Evolutionary conservation across 1,284 basidiomycete genomes (phyloP), one percentile per base, ranked within the genome.

Genomic region (Leccinum huronense): DNA sequence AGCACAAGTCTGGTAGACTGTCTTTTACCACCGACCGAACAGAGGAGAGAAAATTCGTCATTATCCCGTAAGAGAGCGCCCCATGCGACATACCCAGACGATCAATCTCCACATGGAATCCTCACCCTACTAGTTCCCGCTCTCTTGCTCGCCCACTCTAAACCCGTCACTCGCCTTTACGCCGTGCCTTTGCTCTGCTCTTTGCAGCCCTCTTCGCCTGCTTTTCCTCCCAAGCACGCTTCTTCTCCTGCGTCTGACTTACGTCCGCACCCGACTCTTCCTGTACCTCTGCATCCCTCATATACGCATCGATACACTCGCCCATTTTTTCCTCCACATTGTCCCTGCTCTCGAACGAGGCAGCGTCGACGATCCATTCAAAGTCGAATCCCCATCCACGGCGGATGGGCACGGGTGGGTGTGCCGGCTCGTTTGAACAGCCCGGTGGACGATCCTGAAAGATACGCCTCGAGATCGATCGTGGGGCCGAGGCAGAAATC

Each of bases 371-470:
- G 9, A 68, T 69, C 89, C 91, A 93, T 73, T 92, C 86, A 64
- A 93, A 84, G 76, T 93, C 91, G 70, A 93, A 91, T 57, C 91
- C 91, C 91, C 91, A 93, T 3, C 89, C 89, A 13, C 77, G 78
- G 16, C 77, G 77, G 48, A 72, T 68, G 54, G 68, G 64, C 11
- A 31, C 42, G 14, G 62, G 60, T 23, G 19, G 10, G 16, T 34
- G 31, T 3, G 16, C 16, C 30, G 5, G 30, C 1, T 61, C 54
- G 19, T 9, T 62, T 5, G 16, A 62, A 31, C 58, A 13, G 3
- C 9, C 55, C 8, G 1, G 11, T 23, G 27, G 16, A 51, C 16
- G 57, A 27, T 30, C 45, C 16, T 38, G 57, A 19, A 27, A 31
- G 33, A 57, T 31, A 36, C 7, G 59, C n/a, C 54, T 27, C 19